These are phyloP conservation scores for Nemania sp. DNA, from an alignment of 2,329 filamentous ascomycete genomes.

Conservation along the genomic window DNA sequence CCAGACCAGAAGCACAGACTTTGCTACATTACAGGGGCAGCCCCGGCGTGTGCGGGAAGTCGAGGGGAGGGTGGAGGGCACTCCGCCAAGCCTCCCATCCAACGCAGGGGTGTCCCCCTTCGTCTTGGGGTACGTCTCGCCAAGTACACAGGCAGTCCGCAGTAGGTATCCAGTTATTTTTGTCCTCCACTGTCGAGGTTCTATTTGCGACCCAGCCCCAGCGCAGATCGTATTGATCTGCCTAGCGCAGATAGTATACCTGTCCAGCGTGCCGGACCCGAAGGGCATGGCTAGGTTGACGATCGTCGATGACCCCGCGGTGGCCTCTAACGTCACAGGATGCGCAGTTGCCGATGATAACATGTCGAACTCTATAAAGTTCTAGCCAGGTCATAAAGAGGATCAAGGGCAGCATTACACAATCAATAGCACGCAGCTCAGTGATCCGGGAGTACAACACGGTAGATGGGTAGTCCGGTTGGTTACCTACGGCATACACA, in stretches of 20 bases:
- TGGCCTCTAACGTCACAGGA: too few relatives aligned
- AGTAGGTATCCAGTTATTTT: slow-evolving; percentile 24
- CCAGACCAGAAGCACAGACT: slow-evolving; percentile 8
- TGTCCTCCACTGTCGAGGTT: slow-evolving; percentile 18
- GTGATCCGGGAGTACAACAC: too few relatives aligned
- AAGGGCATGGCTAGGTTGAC: slow-evolving; percentile 18
- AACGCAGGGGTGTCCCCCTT: slow-evolving; percentile 15
- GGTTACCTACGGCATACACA: neutral
- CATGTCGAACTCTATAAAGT: too few relatives aligned
- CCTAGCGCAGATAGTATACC: neutral
- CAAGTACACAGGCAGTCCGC: neutral
- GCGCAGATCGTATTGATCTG: slow-evolving; percentile 20
- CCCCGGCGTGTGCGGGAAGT: slow-evolving; percentile 25
- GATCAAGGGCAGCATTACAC: too few relatives aligned
- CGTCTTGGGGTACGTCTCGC: neutral
- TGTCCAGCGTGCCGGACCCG: slow-evolving; percentile 3
- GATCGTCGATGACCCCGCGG: too few relatives aligned
- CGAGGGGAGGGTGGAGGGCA: slow-evolving; percentile 21
- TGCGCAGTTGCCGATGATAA: too few relatives aligned
- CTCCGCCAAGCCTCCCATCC: slow-evolving; percentile 24
- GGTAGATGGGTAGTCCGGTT: neutral
- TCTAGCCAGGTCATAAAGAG: too few relatives aligned
- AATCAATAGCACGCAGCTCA: too few relatives aligned
- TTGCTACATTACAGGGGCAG: slow-evolving; percentile 20
- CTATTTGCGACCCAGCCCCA: slow-evolving; percentile 19